Conservation (phyloP, 805 yeast species). For the Sporopachydermia lactativora region DNA sequence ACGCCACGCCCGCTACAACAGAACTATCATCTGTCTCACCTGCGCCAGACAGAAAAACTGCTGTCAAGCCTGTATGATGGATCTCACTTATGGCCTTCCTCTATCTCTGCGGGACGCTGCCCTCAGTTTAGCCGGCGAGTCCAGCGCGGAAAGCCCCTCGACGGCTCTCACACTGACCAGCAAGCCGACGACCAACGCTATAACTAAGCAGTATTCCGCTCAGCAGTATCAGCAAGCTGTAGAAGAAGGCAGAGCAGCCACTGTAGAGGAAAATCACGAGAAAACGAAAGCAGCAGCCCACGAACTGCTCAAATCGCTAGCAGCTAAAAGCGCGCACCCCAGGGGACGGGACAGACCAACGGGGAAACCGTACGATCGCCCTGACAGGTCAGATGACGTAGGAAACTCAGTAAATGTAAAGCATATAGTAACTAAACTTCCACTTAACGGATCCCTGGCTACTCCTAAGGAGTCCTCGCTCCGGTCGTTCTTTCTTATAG, state of each 20-base stretch:
- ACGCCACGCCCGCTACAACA: slow-evolving; percentile 30
- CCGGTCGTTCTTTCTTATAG: slow-evolving; percentile 62
- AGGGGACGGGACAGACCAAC: slow-evolving; percentile 4
- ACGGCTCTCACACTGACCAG: background rate
- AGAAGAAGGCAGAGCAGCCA: slow-evolving; percentile 11
- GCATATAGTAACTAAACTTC: slow-evolving; percentile 44
- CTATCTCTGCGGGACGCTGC: slow-evolving; percentile 69
- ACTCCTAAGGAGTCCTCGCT: slow-evolving; percentile 27
- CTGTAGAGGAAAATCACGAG: slow-evolving; percentile 12
- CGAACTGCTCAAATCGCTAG: slow-evolving; percentile 36
- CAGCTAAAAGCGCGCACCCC: slow-evolving; percentile 18
- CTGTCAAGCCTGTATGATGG: slow-evolving; percentile 82
- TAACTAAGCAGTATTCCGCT: slow-evolving; percentile 43
- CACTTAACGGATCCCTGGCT: slow-evolving; percentile 43
- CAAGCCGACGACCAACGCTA: slow-evolving; percentile 27
- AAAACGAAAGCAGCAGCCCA: slow-evolving; percentile 29
- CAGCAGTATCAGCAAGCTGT: slow-evolving; percentile 27
- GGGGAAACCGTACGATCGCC: slow-evolving; percentile 5
- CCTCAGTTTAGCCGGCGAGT: slow-evolving; percentile 49
- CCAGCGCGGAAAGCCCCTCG: slow-evolving; percentile 16
- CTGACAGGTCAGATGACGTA: slow-evolving; percentile 8
- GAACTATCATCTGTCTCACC: slow-evolving; percentile 45
- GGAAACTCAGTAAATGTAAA: slow-evolving; percentile 22
- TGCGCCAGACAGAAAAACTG: slow-evolving; percentile 73
- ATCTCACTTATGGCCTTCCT: slow-evolving; percentile 71